Evolutionary conservation across 2,329 filamentous ascomycete genomes (phyloP).

Genomic region (Didymella arachidicola): DNA sequence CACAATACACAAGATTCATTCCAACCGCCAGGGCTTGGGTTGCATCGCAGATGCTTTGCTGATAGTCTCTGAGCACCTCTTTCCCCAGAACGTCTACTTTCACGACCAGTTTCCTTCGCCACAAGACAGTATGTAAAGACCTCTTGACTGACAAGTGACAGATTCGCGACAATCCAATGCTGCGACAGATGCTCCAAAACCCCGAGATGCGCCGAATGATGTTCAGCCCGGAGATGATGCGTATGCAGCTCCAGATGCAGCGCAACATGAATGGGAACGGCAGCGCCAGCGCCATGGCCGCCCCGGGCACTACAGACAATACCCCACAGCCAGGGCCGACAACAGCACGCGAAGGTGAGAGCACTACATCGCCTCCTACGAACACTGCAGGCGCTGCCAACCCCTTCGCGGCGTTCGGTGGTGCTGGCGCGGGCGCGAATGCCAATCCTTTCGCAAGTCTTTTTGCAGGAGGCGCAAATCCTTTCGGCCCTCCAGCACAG

Average conservation of each 20-base stretch:
- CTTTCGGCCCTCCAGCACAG: conserved; percentile 44
- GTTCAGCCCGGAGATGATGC: conserved; percentile 85
- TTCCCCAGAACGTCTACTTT: no score
- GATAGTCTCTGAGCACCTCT: no score
- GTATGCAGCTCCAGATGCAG: conserved; percentile 84
- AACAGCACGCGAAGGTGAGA: conserved; percentile 36
- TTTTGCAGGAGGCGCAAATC: conserved; percentile 54
- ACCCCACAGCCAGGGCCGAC: conserved; percentile 63
- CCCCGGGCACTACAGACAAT: conserved; percentile 88
- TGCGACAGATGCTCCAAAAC: conserved; percentile 85
- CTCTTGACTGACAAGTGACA: conserved; percentile 27
- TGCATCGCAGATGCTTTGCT: no score
- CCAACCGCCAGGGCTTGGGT: no score
- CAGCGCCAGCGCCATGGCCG: conserved; percentile 70
- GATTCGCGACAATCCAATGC: conserved; percentile 88
- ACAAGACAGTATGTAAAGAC: no score
- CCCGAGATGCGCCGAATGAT: conserved; percentile 91
- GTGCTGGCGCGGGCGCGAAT: conserved; percentile 38
- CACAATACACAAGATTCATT: no score
- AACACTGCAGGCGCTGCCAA: conserved; percentile 50
- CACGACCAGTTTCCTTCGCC: no score
- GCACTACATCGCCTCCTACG: conserved; percentile 40
- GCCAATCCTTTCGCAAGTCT: conserved; percentile 69
- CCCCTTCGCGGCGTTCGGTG: conserved; percentile 57
- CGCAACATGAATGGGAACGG: conserved; percentile 63